Percentiles rank a stretch among this genome's conserved stretches.
Conservation (phyloP, 2,329 filamentous ascomycete species). For the Diaporthe amygdali region DNA sequence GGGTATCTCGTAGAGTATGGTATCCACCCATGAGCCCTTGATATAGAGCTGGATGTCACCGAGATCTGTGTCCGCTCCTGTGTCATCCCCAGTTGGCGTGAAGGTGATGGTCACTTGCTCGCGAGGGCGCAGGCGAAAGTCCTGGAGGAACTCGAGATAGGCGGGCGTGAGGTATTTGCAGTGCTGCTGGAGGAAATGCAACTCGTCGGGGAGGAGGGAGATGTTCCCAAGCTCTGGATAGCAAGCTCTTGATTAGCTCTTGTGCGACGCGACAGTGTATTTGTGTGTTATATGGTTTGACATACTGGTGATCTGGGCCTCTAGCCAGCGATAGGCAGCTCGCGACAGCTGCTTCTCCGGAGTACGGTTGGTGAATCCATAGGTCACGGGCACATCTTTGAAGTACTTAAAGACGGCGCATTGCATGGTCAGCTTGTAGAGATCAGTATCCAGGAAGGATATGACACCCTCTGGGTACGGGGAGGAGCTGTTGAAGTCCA, state of each 20-base stretch:
- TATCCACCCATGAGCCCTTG: slow-evolving; percentile 87
- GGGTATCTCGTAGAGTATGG: slow-evolving; percentile 97
- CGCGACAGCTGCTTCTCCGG: slow-evolving; percentile 90
- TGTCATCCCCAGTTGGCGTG: slow-evolving; percentile 57
- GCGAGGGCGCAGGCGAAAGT: slow-evolving; percentile 80
- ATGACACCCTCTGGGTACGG: slow-evolving; percentile 77
- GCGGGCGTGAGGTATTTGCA: slow-evolving; percentile 80
- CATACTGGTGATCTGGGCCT: slow-evolving; percentile 80
- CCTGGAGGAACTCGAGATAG: slow-evolving; percentile 82
- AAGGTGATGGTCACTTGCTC: slow-evolving; percentile 81
- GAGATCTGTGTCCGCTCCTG: slow-evolving; percentile 66
- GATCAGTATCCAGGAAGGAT: slow-evolving; percentile 80
- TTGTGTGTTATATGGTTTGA: slow-evolving; percentile 28
- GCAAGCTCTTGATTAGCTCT: not conserved
- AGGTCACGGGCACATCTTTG: slow-evolving; percentile 80
- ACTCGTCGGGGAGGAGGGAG: slow-evolving; percentile 78
- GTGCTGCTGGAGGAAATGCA: slow-evolving; percentile 75
- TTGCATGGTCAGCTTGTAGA: slow-evolving; percentile 99
- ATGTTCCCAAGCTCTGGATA: slow-evolving; percentile 79
- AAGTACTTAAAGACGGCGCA: slow-evolving; percentile 94
- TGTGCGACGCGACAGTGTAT: not conserved
- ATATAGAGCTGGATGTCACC: slow-evolving; percentile 81
- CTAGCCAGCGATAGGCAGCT: slow-evolving; percentile 83
- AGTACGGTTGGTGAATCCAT: slow-evolving; percentile 94
- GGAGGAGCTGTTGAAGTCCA: slow-evolving; percentile 71